Evolutionary conservation across 345 rosid genomes (phyloP).

Genomic region (Gynandropsis gynandra): DNA sequence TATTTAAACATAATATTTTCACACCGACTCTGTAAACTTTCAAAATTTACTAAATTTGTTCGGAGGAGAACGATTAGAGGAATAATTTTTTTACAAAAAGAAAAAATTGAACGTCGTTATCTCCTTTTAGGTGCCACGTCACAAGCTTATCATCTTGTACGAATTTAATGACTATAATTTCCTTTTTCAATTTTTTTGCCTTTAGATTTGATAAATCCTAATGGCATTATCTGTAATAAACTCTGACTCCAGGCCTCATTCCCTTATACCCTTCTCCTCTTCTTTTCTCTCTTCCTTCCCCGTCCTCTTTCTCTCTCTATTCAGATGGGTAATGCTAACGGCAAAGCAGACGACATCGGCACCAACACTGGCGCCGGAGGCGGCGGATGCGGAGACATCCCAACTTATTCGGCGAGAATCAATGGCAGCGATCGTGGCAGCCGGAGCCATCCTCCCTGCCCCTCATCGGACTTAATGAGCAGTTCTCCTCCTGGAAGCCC

Average conservation of each 20-base stretch:
- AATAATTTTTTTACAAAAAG: too few species aligned
- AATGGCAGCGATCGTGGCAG: conserved; percentile 36
- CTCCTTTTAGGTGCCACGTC: conserved; percentile 25
- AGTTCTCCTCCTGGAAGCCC: conserved; percentile 52
- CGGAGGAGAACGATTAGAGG: too few species aligned
- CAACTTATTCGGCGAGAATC: conserved; percentile 33
- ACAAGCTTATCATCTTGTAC: conserved; percentile 27
- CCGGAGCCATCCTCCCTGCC: conserved; percentile 25
- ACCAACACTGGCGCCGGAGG: conserved; percentile 10
- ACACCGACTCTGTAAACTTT: too few species aligned
- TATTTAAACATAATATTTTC: too few species aligned
- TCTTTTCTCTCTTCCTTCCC: conserved; percentile 48
- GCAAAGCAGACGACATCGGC: conserved; percentile 38
- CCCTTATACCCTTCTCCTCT: conserved; percentile 33
- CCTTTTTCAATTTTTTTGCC: too few species aligned
- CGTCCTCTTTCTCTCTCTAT: conserved; percentile 16
- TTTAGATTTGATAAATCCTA: not conserved
- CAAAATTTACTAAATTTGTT: too few species aligned
- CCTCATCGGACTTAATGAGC: conserved; percentile 41
- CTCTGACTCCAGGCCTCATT: not conserved
- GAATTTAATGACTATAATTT: conserved; percentile 16
- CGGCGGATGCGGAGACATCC: conserved; percentile 9
- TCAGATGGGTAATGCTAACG: conserved; percentile 80
- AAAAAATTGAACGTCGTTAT: too few species aligned
- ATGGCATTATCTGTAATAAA: conserved; percentile 26